Evolutionary conservation across 2,329 filamentous ascomycete genomes (phyloP).

Genomic region (Nothophoma quercina): DNA sequence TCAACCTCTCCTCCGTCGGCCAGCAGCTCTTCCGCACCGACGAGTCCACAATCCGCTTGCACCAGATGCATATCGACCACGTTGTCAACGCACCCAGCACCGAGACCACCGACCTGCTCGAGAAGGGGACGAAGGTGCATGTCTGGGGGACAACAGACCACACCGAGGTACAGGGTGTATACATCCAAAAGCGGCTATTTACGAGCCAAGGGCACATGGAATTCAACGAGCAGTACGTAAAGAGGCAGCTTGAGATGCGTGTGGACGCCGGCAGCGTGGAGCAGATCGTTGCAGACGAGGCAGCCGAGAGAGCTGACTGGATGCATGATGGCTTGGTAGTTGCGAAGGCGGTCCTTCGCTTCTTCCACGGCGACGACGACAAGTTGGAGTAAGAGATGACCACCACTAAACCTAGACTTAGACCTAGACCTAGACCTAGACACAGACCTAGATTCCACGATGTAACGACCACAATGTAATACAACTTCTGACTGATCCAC

Average conservation of each 20-base stretch:
- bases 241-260: slow-evolving; percentile 54
- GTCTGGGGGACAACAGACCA: slow-evolving; percentile 58
- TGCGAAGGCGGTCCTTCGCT: slow-evolving; percentile 40
- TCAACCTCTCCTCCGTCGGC: slow-evolving; percentile 52
- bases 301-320: slow-evolving; percentile 40
- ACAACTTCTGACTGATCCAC: no score
- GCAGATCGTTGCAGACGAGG: slow-evolving; percentile 48
- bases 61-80: slow-evolving; percentile 59
- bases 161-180: slow-evolving; percentile 56
- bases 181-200: slow-evolving; percentile 55
- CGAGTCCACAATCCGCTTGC: slow-evolving; percentile 49
- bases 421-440: no score
- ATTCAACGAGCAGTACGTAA: slow-evolving; percentile 57
- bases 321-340: slow-evolving; percentile 42
- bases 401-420: no score
- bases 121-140: slow-evolving; percentile 54
- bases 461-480: no score
- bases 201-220: slow-evolving; percentile 58
- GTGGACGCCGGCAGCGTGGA: slow-evolving; percentile 54
- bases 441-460: no score
- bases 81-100: slow-evolving; percentile 47
- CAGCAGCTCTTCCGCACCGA: slow-evolving; percentile 51
- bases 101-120: slow-evolving; percentile 28
- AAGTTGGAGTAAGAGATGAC: slow-evolving; percentile 12
- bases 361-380: slow-evolving; percentile 46